Conservation (phyloP, 2,329 filamentous ascomycete species). For the Aspergillus vadensis region DNA sequence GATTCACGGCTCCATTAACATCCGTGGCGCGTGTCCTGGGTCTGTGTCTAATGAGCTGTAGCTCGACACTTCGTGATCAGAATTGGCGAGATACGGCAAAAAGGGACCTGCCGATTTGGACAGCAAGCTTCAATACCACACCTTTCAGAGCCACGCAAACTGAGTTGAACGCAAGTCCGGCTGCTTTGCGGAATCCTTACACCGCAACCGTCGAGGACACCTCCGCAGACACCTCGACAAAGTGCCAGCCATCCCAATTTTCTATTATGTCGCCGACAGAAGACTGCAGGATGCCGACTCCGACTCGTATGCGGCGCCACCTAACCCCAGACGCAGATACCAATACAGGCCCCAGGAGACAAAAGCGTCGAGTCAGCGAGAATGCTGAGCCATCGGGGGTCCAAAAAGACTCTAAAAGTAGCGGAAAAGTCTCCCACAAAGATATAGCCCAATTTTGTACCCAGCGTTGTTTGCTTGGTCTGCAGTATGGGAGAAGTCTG, state of each 20-base stretch:
- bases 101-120: conserved; percentile 22
- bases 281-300: not conserved
- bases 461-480: not conserved
- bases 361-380: not conserved
- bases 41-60: conserved; percentile 28
- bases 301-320: not conserved
- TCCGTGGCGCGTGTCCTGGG: conserved; percentile 25
- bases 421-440: not conserved
- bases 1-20: conserved; percentile 5
- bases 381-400: not conserved
- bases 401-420: accelerated
- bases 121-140: conserved; percentile 21
- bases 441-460: not conserved
- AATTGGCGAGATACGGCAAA: conserved; percentile 22
- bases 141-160: not conserved
- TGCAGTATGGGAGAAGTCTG: not conserved
- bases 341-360: not conserved
- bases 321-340: not conserved
- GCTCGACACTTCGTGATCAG: conserved; percentile 21
- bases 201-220: not conserved
- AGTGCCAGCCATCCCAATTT: not conserved
- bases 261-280: not conserved
- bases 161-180: not conserved
- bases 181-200: not conserved
- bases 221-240: not conserved